These are phyloP conservation scores for Withania somnifera DNA, from an alignment of 305 asterid species.

Conservation along the genomic window DNA sequence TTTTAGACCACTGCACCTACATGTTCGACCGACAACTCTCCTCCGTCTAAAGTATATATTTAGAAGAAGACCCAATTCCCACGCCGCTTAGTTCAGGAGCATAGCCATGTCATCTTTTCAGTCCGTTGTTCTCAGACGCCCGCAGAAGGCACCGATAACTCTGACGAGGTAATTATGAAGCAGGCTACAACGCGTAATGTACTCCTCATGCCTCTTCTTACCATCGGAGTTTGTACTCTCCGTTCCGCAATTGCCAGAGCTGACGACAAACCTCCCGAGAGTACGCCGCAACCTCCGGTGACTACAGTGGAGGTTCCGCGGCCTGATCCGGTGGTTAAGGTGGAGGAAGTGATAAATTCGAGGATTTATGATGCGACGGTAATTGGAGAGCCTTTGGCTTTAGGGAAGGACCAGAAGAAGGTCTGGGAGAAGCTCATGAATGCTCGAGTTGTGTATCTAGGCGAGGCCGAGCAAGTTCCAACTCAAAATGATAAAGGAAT, in stretches of 20 bases:
- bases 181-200: constrained; percentile 52
- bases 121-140: constrained; percentile 21
- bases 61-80: not conserved
- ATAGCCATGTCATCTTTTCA: constrained; percentile 24
- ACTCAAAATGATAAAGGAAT: constrained; percentile 54
- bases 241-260: constrained; percentile 67
- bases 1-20: not conserved
- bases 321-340: constrained; percentile 16
- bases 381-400: constrained; percentile 53
- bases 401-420: constrained; percentile 40
- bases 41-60: not conserved
- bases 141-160: not conserved
- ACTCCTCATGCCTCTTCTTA: constrained; percentile 52
- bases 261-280: constrained; percentile 35
- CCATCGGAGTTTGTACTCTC: constrained; percentile 51
- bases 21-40: not conserved
- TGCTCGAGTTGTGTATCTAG: constrained; percentile 65
- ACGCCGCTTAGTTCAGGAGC: not conserved
- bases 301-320: constrained; percentile 9
- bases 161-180: constrained; percentile 11
- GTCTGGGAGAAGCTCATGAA: constrained; percentile 79
- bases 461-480: constrained; percentile 96
- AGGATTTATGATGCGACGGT: constrained; percentile 68
- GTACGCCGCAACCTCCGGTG: constrained; percentile 8
- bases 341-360: constrained; percentile 45